Evolutionary conservation across 179 eudicot genomes (phyloP).

Genomic region (Vitellaria paradoxa): DNA sequence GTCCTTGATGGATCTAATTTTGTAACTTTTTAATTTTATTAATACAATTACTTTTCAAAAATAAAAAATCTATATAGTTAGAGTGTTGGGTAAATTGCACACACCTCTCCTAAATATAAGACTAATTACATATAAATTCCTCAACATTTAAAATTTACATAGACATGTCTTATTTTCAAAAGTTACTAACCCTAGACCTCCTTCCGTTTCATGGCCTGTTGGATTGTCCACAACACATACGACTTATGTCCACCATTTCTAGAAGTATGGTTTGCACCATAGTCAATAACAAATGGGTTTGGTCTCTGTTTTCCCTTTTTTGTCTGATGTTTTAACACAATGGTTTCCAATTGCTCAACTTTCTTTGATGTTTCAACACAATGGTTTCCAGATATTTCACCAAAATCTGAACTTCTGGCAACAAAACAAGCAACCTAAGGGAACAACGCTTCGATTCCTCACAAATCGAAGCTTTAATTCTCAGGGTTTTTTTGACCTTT

Average conservation of each 20-base stretch:
- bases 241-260: conserved; percentile 37
- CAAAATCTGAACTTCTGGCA: neutral
- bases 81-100: too few species aligned
- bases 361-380: neutral
- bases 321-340: conserved; percentile 51
- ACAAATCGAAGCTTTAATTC: neutral
- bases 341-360: conserved; percentile 52
- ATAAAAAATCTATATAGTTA: too few species aligned
- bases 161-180: too few species aligned
- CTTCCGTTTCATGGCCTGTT: conserved; percentile 69
- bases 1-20: too few species aligned
- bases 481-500: neutral
- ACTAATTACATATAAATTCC: too few species aligned
- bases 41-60: too few species aligned
- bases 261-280: conserved; percentile 9
- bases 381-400: neutral
- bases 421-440: neutral
- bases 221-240: conserved; percentile 65
- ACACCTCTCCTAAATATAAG: too few species aligned
- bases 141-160: too few species aligned
- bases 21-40: too few species aligned
- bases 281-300: conserved; percentile 47
- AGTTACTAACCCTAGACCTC: too few species aligned
- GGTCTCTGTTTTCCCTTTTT: conserved; percentile 43
- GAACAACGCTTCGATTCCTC: neutral